phyloP scores from a whole-genome alignment of 2,329 filamentous ascomycete genomes.

The Pestalotiopsis sp. region DNA sequence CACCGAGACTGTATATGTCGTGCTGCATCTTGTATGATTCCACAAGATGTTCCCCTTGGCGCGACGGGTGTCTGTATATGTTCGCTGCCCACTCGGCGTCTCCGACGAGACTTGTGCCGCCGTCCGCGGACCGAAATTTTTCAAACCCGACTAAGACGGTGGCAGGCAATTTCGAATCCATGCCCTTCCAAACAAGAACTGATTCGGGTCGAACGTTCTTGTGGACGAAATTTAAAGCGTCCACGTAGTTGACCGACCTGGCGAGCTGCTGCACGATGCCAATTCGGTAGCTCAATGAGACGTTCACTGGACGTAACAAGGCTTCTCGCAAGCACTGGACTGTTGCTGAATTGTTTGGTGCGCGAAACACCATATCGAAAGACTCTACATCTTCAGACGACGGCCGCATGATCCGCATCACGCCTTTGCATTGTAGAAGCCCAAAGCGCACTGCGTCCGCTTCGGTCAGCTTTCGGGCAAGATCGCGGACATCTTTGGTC shows the following conservation, averaged over 20 bases:
- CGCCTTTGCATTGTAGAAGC: background rate
- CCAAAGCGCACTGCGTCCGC: background rate
- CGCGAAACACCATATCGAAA: background rate
- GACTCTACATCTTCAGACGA: background rate
- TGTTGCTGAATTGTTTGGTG: background rate
- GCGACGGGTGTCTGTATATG: conserved; percentile 51
- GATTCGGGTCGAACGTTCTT: conserved; percentile 44
- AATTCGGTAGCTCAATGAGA: background rate
- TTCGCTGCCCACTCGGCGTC: conserved; percentile 44
- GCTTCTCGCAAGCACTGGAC: background rate
- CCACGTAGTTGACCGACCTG: background rate
- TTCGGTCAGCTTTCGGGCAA: background rate
- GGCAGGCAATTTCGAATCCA: background rate
- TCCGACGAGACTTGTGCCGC: conserved; percentile 31
- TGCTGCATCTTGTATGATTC: conserved; percentile 53
- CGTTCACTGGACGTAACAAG: background rate
- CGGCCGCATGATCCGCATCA: background rate
- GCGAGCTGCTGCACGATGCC: background rate
- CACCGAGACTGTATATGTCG: conserved; percentile 58
- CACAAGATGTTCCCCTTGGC: conserved; percentile 43
- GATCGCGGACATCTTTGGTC: background rate
- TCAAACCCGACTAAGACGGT: conserved; percentile 49
- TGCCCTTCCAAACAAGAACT: conserved; percentile 23
- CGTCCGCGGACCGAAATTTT: conserved; percentile 37
- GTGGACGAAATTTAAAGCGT: conserved; percentile 42